Evolutionary conservation across 2,329 filamentous ascomycete species (phyloP), one percentile per base, ranked within the genome.

Genomic region (Elsinoe perseae): DNA sequence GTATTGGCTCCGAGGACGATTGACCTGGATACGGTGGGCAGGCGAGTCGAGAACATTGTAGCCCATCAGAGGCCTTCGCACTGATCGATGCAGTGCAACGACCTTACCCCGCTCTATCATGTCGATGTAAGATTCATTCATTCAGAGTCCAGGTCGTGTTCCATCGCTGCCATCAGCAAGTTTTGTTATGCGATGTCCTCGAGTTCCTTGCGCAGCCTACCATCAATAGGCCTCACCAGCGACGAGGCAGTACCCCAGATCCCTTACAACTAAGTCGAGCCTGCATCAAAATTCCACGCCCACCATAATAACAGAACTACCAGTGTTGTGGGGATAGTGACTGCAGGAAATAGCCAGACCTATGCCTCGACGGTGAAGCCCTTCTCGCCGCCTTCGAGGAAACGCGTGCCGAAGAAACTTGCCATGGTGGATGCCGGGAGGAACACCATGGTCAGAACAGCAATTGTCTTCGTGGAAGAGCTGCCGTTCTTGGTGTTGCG

Each of bases 41-140:
- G 23, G 38, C 32, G 32, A 3, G 14, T 56, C 58, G 0, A 60
- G 50, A 4, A 54, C 54, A 30, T 57, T 59, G 1, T 46, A 57
- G 2, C 56, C 52, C 44, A 50, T 57, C 20, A 14, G 23, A 5
- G 43, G 12, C 8, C 7, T 8, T 28, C 20, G 21, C 4, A 57
- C 42, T 21, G 28, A 56, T n/a, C 67, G 64, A 42, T 65, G 65
- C 6, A 69, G 58, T 1, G 66, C 66, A 9, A 68, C 59, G 2
- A 64, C 65, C 44, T 69, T 69, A 44, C 66, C 67, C 2, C 63
- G 64, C 56, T 69, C 65, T 7, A 67, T 60, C 65, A 69, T 67
- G 40, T 69, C 67, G 43, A 69, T 63, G 54, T 65, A 69, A 4
- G 65, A 64, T n/a, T n/a, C n/a, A n/a, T n/a, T n/a, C n/a, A n/a